A percentile compares a stretch with the other conserved stretches of the same genome.
phyloP scores from a whole-genome alignment of 495 filamentous ascomycete species.

The Lentithecium fluviatile region DNA sequence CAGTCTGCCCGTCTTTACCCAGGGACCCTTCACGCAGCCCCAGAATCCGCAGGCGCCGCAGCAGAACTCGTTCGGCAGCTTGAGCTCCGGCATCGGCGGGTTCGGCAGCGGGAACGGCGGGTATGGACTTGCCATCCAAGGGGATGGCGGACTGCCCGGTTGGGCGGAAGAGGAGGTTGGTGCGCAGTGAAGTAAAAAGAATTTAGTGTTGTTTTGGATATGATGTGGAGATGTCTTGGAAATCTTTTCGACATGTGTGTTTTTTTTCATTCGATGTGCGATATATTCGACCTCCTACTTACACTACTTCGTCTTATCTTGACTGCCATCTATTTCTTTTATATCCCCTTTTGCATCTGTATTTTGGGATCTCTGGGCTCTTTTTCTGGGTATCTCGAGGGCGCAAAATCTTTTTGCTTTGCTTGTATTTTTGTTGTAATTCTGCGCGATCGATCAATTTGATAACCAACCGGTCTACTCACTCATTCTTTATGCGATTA shows the following conservation, averaged over 20 bases:
- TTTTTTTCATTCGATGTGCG: constrained; percentile 29
- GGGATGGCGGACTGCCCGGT: constrained; percentile 61
- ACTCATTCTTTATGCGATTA: too few relatives aligned
- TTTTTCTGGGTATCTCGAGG: background rate
- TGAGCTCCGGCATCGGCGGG: constrained; percentile 57
- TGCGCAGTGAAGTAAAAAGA: constrained; percentile 29
- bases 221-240: too few relatives aligned
- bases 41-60: constrained; percentile 39
- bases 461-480: too few relatives aligned
- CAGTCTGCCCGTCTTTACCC: constrained; percentile 72
- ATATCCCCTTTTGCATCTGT: constrained; percentile 13
- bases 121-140: constrained; percentile 63
- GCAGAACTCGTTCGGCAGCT: constrained; percentile 58
- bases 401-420: too few relatives aligned
- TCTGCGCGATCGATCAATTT: too few relatives aligned
- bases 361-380: background rate
- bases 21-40: constrained; percentile 55
- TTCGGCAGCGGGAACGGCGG: constrained; percentile 54
- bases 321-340: constrained; percentile 8
- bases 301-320: too few relatives aligned
- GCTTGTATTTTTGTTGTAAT: too few relatives aligned
- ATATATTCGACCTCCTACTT: too few relatives aligned
- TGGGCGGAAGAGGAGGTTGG: constrained; percentile 47
- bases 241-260: background rate
- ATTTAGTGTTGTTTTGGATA: too few relatives aligned